phyloP scores from a whole-genome alignment of 805 yeast species.

The Candida pini region DNA sequence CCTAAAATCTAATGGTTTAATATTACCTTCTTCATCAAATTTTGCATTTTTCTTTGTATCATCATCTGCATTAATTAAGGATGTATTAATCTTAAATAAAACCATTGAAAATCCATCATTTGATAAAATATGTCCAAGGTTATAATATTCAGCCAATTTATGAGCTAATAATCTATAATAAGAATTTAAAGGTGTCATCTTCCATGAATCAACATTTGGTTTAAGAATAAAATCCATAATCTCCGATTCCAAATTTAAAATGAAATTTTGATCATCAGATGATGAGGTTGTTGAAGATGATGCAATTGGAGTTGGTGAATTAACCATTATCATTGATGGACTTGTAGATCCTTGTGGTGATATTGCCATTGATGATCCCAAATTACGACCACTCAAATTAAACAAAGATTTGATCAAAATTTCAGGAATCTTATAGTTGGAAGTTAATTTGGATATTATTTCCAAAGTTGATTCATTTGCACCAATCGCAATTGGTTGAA shows the following conservation, averaged over 20 bases:
- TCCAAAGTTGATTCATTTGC: slow-evolving; percentile 10
- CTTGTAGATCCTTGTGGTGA: too few relatives aligned
- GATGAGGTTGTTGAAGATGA: slow-evolving; percentile 13
- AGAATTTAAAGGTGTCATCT: slow-evolving; percentile 56
- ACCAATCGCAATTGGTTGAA: slow-evolving; percentile 13
- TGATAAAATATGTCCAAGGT: slow-evolving; percentile 49
- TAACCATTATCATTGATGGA: too few relatives aligned
- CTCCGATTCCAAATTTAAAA: slow-evolving; percentile 43
- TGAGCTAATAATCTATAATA: slow-evolving; percentile 64
- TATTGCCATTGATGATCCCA: too few relatives aligned
- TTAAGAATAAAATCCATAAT: slow-evolving; percentile 39
- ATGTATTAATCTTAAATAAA: slow-evolving; percentile 32
- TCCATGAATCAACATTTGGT: slow-evolving; percentile 35
- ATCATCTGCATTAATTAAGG: slow-evolving; percentile 31
- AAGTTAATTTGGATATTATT: slow-evolving; percentile 17
- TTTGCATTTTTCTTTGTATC: slow-evolving; percentile 25
- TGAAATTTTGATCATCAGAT: slow-evolving; percentile 39
- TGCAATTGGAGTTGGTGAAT: too few relatives aligned
- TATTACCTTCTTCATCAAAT: slow-evolving; percentile 28
- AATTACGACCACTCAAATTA: slow-evolving; percentile 20
- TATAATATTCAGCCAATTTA: slow-evolving; percentile 63
- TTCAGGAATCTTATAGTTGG: slow-evolving; percentile 22
- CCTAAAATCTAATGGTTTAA: slow-evolving; percentile 27
- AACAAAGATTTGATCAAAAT: slow-evolving; percentile 27
- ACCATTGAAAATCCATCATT: slow-evolving; percentile 47